phyloP scores from a whole-genome alignment of 2,329 filamentous ascomycete species.

The Botrytis squamosa region DNA sequence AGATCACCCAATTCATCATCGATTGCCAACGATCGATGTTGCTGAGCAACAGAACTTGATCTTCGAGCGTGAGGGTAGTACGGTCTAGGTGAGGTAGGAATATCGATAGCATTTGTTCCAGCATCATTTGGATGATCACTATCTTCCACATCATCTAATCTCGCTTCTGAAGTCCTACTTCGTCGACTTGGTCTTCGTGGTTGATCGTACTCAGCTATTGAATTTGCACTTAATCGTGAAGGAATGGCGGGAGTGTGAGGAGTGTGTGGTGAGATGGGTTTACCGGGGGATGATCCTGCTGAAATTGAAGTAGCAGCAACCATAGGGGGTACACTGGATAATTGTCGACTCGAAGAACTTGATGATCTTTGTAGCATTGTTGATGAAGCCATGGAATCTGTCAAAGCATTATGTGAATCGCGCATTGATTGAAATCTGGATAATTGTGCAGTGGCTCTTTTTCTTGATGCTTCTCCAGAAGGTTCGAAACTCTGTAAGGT shows the following conservation, averaged over 20 bases:
- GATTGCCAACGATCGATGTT: conserved; percentile 53
- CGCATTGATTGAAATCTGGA: conserved; percentile 85
- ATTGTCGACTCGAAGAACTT: conserved; percentile 64
- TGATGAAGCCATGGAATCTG: conserved; percentile 91
- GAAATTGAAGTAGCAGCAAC: conserved; percentile 73
- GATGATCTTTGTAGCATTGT: conserved; percentile 80
- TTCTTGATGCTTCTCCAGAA: conserved; percentile 66
- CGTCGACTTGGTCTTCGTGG: conserved; percentile 32
- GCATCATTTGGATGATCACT: conserved; percentile 45
- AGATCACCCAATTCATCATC: conserved; percentile 60
- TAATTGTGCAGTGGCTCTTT: conserved; percentile 74
- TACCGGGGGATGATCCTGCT: conserved; percentile 83
- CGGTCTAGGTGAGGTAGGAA: conserved; percentile 67
- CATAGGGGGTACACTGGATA: conserved; percentile 63
- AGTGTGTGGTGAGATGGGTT: conserved; percentile 84
- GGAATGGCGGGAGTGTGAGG: conserved; percentile 92
- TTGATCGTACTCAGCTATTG: conserved; percentile 67
- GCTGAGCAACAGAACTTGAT: conserved; percentile 69
- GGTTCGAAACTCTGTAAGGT: conserved; percentile 78
- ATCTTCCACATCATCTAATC: conserved; percentile 33
- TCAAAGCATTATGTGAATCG: conserved; percentile 83
- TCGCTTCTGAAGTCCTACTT: conserved; percentile 29
- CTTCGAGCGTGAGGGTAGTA: conserved; percentile 54
- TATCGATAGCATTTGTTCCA: conserved; percentile 67
- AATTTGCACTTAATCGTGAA: conserved; percentile 88